These are phyloP conservation scores for Metarhizium brunneum DNA, from an alignment of 2,329 filamentous ascomycete species.

Conservation along the genomic window DNA sequence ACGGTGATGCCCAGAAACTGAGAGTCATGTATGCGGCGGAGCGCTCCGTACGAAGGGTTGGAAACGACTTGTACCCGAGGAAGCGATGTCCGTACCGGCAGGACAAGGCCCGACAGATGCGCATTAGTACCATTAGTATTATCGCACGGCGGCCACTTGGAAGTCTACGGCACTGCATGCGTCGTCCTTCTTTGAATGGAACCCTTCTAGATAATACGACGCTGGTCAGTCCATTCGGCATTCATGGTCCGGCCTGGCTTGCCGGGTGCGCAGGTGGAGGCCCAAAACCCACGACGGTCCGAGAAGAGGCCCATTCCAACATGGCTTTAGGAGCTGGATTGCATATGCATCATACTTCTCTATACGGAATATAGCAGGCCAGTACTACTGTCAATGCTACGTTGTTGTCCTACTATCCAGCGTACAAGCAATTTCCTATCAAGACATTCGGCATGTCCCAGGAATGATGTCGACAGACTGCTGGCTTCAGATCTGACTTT, in stretches of 20 bases:
- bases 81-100: too few species aligned
- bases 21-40: too few species aligned
- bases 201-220: constrained; percentile 6
- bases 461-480: background rate
- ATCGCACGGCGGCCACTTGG: background rate
- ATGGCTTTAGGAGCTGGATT: background rate
- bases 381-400: too few species aligned
- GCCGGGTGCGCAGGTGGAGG: constrained; percentile 4
- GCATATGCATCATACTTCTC: background rate
- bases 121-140: too few species aligned
- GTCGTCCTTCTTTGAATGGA: background rate
- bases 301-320: background rate
- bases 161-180: background rate
- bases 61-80: too few species aligned
- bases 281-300: background rate
- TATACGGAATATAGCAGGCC: too few species aligned
- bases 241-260: constrained; percentile 5
- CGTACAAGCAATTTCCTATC: too few species aligned
- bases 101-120: too few species aligned
- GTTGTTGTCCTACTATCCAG: too few species aligned
- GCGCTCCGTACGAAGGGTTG: too few species aligned
- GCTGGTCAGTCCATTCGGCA: constrained; percentile 2
- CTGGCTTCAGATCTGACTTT: background rate
- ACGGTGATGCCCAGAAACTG: too few species aligned
- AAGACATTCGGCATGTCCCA: too few species aligned